Conservation (phyloP, 2,329 filamentous ascomycete genomes). For the Phaeosphaeria sp. region DNA sequence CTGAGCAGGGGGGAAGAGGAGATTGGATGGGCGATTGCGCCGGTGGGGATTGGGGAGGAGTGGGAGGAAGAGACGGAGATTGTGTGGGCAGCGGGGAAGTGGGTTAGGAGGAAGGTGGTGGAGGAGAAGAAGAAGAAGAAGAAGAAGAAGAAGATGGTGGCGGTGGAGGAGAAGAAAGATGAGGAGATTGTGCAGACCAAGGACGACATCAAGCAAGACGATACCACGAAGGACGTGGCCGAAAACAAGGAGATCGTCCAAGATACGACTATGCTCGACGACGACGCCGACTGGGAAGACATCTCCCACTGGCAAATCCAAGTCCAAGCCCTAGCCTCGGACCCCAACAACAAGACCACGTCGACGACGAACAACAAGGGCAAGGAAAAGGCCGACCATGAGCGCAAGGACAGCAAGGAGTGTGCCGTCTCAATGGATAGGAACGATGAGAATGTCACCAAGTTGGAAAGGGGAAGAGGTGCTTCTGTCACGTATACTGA, state of each 20-base stretch:
- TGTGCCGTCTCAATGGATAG: neutral
- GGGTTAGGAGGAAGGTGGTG: neutral
- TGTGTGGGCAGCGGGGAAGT: neutral
- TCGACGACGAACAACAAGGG: neutral
- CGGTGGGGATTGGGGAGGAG: neutral
- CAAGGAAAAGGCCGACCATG: neutral
- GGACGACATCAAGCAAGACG: no score
- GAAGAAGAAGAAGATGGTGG: neutral
- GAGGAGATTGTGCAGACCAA: no score
- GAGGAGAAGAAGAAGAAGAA: neutral
- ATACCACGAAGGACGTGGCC: no score
- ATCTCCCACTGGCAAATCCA: no score
- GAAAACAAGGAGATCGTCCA: no score
- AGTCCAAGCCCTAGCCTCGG: no score
- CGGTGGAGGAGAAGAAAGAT: no score
- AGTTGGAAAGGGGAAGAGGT: neutral
- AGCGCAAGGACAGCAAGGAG: slow-evolving; percentile 1
- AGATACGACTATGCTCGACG: no score
- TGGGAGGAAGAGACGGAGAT: neutral
- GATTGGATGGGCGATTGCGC: neutral
- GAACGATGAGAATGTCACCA: neutral
- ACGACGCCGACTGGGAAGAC: no score
- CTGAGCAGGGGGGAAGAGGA: neutral
- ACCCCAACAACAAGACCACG: no score
- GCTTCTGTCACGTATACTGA: neutral